Percentiles rank a stretch among this genome's conserved stretches.
These are phyloP conservation scores for Aeminium ludgeri DNA, from an alignment of 495 filamentous ascomycete species.

Conservation along the genomic window DNA sequence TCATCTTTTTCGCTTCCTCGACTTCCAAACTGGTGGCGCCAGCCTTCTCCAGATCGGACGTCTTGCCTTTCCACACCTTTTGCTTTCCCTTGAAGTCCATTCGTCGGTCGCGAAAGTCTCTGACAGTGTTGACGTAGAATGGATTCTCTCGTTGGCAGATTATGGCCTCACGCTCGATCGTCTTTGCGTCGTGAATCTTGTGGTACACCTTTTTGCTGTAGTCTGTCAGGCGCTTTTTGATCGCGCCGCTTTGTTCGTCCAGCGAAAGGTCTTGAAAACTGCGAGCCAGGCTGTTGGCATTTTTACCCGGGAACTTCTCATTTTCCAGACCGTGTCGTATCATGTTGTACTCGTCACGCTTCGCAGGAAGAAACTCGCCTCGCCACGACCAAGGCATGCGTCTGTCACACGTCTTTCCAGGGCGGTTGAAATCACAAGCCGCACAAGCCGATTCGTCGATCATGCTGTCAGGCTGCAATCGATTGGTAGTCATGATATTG, in stretches of 20 bases:
- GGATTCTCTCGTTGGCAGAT: slow-evolving; percentile 98
- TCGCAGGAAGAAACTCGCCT: slow-evolving; percentile 92
- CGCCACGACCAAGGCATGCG: slow-evolving; percentile 95
- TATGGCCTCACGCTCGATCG: slow-evolving; percentile 86
- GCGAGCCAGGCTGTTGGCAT: slow-evolving; percentile 48
- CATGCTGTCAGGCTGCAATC: slow-evolving; percentile 94
- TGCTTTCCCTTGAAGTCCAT: slow-evolving; percentile 98
- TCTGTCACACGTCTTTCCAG: slow-evolving; percentile 92
- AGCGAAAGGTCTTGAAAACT: slow-evolving; percentile 63
- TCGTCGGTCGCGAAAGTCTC: slow-evolving; percentile 82
- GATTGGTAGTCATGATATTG: slow-evolving; percentile 99
- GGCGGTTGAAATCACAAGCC: slow-evolving; percentile 94
- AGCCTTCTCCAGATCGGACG: slow-evolving; percentile 63
- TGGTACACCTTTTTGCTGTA: slow-evolving; percentile 99
- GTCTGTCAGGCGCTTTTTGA: slow-evolving; percentile 75
- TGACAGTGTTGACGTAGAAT: slow-evolving; percentile 95
- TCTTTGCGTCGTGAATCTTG: slow-evolving; percentile 92
- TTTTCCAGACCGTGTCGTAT: slow-evolving; percentile 85
- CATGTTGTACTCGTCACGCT: slow-evolving; percentile 98
- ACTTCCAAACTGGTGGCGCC: slow-evolving; percentile 64
- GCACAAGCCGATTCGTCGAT: slow-evolving; percentile 91
- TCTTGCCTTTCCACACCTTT: slow-evolving; percentile 96
- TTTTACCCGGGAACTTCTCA: slow-evolving; percentile 68
- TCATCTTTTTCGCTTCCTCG: slow-evolving; percentile 97
- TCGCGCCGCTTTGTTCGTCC: slow-evolving; percentile 67